phyloP scores from a whole-genome alignment of 768 basidiomycete genomes.

The Calvatia gigantea region DNA sequence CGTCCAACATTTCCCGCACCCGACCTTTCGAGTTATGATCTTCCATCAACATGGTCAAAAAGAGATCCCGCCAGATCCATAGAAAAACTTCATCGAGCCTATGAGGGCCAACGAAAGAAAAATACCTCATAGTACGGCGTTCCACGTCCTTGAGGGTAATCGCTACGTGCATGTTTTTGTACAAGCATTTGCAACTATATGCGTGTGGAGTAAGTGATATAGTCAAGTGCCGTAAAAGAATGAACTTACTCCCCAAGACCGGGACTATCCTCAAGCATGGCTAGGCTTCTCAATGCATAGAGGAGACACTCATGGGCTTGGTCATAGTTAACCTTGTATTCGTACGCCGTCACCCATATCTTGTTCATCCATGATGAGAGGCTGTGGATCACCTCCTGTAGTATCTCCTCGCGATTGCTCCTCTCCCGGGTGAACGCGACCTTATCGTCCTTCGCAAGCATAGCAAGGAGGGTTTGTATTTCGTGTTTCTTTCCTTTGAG shows the following conservation, averaged over 20 bases:
- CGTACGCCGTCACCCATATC: slow-evolving; percentile 61
- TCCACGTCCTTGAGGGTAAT: slow-evolving; percentile 39
- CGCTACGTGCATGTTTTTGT: slow-evolving; percentile 43
- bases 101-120: slow-evolving; percentile 44
- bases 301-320: slow-evolving; percentile 56
- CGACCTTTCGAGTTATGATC: slow-evolving; percentile 24
- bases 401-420: slow-evolving; percentile 50
- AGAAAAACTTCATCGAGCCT: slow-evolving; percentile 42
- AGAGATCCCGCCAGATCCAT: slow-evolving; percentile 72
- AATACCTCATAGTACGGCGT: slow-evolving; percentile 44
- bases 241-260: slow-evolving; percentile 35
- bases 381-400: slow-evolving; percentile 53
- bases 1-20: slow-evolving; percentile 54
- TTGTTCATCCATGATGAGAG: slow-evolving; percentile 57
- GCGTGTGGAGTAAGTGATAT: background rate
- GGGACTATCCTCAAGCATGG: slow-evolving; percentile 34
- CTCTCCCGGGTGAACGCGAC: slow-evolving; percentile 48
- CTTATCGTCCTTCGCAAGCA: slow-evolving; percentile 52
- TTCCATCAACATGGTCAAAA: slow-evolving; percentile 46
- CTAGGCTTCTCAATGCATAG: slow-evolving; percentile 44
- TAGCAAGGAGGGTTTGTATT: slow-evolving; percentile 47
- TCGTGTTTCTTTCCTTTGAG: slow-evolving; percentile 52
- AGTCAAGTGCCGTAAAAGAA: slow-evolving; percentile 1
- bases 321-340: slow-evolving; percentile 48
- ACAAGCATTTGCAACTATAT: slow-evolving; percentile 52